A percentile compares a stretch with the other conserved stretches of the same genome.
Evolutionary conservation across 805 yeast genomes (phyloP).

Genomic region (Blastobotrys terrestris): DNA sequence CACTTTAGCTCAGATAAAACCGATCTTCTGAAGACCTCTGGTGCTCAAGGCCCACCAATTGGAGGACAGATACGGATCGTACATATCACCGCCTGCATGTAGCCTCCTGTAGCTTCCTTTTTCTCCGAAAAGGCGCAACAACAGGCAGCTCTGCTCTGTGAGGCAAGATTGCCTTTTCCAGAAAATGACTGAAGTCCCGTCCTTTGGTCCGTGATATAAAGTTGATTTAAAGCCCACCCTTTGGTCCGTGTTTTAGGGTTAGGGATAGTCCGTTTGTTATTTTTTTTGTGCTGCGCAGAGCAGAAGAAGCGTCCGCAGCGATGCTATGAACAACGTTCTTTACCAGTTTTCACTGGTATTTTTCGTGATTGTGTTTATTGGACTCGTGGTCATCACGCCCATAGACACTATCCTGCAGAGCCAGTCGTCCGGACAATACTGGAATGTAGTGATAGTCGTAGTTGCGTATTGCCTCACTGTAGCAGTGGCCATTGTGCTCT

Average conservation of each 20-base stretch:
- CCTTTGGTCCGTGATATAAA: too few relatives aligned
- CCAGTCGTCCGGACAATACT: slow-evolving; percentile 56
- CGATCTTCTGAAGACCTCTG: neutral
- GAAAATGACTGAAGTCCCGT: too few relatives aligned
- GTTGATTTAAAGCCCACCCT: too few relatives aligned
- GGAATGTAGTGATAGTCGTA: slow-evolving; percentile 76
- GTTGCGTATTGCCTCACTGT: slow-evolving; percentile 61
- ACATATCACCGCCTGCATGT: slow-evolving; percentile 15
- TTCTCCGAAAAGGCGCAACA: too few relatives aligned
- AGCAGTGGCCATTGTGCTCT: slow-evolving; percentile 43
- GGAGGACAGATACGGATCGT: slow-evolving; percentile 25
- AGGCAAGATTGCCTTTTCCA: too few relatives aligned
- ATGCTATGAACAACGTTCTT: slow-evolving; percentile 9
- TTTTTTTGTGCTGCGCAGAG: neutral
- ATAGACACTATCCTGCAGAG: slow-evolving; percentile 69
- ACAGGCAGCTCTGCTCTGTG: too few relatives aligned
- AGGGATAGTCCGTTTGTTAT: too few relatives aligned
- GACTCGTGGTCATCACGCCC: slow-evolving; percentile 65
- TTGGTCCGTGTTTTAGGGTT: too few relatives aligned
- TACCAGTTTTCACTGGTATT: slow-evolving; percentile 28
- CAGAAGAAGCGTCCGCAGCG: too few relatives aligned
- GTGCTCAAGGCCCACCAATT: neutral
- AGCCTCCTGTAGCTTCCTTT: too few relatives aligned
- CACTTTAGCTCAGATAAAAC: neutral
- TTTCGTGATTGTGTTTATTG: slow-evolving; percentile 34